Evolutionary conservation across 495 filamentous ascomycete species (phyloP), one percentile per base, ranked within the genome.

Genomic region (Rostrohypoxylon terebratum): DNA sequence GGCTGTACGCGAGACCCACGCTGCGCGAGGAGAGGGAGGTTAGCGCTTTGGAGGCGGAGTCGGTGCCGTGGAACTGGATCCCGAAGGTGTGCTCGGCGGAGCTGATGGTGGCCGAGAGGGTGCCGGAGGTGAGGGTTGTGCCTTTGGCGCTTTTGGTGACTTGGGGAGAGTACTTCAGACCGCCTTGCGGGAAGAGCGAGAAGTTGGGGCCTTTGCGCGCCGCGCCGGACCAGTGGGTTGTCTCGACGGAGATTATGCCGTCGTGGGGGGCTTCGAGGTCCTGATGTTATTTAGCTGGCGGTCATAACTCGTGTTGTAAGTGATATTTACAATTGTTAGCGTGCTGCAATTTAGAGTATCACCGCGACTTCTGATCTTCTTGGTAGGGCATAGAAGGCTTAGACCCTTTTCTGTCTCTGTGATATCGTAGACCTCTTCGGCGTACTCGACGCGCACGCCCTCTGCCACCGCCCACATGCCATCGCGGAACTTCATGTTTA

Each of bases 201-300:
- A 90, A 92, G 68, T 91, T 81, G 1, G 90, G 91, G 3, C 88
- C 89, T 21, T 82, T 86, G 59, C 86, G 83, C 0, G 82, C 72
- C n/a, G 81, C 80, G 38, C 85, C 88, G 44, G 82, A 83, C 88
- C 90, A 92, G 73, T 93, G 90, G 0, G 87, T 88, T 7, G 87
- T 81, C 60, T 90, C 89, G 48, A 90, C 83, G 5, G 88, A 88
- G 59, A 91, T 85, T 16, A 89, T 82, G 51, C 89, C 89, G 53
- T 89, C 87, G 45, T 84, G 80, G 18, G 81, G 83, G n/a, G 87
- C 85, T 68, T 81, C 78, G 62, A 86, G 79, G 48, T 86, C 74
- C 88, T 90, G 18, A 77, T 77, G 65, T 77, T 54, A 81, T 71
- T 20, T 74, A 72, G 11, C 78, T 70, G 77, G 59, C 42, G 31